These are phyloP conservation scores for Marchantia polymorpha DNA, from an alignment of 225 moss, liverwort and hornwort species.

Conservation along the genomic window DNA sequence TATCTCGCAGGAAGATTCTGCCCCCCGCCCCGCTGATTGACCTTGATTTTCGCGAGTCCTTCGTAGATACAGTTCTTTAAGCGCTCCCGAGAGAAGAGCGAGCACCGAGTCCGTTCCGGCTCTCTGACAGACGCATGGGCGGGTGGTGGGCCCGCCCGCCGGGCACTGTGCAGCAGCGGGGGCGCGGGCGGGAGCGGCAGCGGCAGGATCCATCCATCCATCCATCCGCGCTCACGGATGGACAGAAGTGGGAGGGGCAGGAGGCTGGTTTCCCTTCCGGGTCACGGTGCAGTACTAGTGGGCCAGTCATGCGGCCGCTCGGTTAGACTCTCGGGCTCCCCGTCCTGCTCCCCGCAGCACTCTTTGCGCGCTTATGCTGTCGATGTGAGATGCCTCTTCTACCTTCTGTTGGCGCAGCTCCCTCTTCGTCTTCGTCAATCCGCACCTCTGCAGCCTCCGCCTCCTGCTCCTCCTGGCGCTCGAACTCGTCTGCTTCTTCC, in stretches of 20 bases:
- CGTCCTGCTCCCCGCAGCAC: not conserved
- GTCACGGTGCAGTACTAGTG: not conserved
- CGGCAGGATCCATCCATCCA: too few species aligned
- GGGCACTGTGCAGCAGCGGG: not conserved
- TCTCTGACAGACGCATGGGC: not conserved
- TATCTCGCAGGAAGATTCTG: not conserved
- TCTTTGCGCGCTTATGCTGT: not conserved
- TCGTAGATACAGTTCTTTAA: too few species aligned
- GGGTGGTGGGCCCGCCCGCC: not conserved
- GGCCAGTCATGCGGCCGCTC: too few species aligned
- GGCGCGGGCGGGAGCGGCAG: too few species aligned
- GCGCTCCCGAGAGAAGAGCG: not conserved
- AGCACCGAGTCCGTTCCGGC: not conserved
- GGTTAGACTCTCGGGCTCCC: not conserved
- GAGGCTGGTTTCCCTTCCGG: slow-evolving; percentile 4
- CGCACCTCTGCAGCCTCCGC: too few species aligned
- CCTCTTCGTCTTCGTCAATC: not conserved
- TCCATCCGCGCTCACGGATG: not conserved
- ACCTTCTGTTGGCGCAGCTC: not conserved
- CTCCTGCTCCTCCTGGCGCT: not conserved
- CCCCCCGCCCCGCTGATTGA: not conserved
- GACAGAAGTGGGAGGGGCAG: not conserved
- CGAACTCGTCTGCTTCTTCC: not conserved
- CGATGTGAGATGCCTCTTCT: slow-evolving; percentile 1
- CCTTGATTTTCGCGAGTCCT: not conserved